Evolutionary conservation across 2,329 filamentous ascomycete genomes (phyloP), one percentile per base, ranked within the genome.

Genomic region (Aureobasidium vineae): DNA sequence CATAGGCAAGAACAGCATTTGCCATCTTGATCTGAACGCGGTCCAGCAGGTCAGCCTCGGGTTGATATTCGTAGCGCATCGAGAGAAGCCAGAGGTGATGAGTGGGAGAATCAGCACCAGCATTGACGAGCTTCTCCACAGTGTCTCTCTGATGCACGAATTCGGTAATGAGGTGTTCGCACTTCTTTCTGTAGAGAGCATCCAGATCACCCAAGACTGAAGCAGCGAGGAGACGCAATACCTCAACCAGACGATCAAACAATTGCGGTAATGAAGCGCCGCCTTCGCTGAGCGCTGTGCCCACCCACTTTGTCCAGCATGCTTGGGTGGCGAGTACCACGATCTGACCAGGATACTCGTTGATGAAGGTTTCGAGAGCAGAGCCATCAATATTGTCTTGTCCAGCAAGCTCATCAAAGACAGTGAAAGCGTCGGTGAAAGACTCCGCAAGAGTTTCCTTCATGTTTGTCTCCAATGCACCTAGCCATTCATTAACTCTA

Each of bases 401-500:
- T 63, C 85, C 83, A 73, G 96, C 93, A 26, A 97, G 86, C 5
- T 89, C 86, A 6, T 87, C 87, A 73, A 96, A 99, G 65, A 90
- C 87, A 41, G 90, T 86, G 45, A 96, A 85, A 2, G 95, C 94
- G 75, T 98, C 93, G 2, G 88, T 88, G 36, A 99, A 84, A 33
- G 97, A 83, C 76, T 98, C 94, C 0, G 95, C 95, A 21, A 99
- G 85, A 0, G 95, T 97, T 40, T 88, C 84, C 77, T 97, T 97
- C 93, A 99, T 98, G 70, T 90, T 96, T 67, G 82, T 88, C 77
- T 99, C 95, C 38, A 99, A 82, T 5, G 96, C 88, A 36, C 91
- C 90, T n/a, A 99, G 84, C 95, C 95, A 99, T 77, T 99, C 95
- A 73, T 99, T 99, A 82, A 99, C 97, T 73, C 92, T 90, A 0